Percentiles rank a stretch among this genome's conserved stretches.
Evolutionary conservation across 164 flowering plant species (phyloP).

Genomic region (Amborella trichopoda): DNA sequence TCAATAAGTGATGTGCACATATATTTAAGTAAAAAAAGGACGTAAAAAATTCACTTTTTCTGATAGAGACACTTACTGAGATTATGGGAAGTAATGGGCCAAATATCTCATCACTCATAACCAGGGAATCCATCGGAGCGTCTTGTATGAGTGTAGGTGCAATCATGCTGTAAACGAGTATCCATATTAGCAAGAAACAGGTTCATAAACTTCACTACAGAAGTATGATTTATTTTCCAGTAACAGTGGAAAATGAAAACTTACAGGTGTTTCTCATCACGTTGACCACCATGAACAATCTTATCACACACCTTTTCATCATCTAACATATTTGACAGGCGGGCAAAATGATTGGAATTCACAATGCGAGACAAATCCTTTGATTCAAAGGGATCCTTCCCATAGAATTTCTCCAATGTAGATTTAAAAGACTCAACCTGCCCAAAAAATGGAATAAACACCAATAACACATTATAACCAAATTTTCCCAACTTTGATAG

Average conservation of each 20-base stretch:
- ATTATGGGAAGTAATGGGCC: slow-evolving; percentile 92
- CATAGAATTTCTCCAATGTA: slow-evolving; percentile 53
- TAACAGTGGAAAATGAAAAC: slow-evolving; percentile 10
- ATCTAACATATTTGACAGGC: slow-evolving; percentile 58
- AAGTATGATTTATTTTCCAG: neutral
- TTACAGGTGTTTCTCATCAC: slow-evolving; percentile 46
- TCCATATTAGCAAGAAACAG: neutral
- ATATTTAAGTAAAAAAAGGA: no score
- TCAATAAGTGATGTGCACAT: no score
- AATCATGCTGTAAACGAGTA: slow-evolving; percentile 40
- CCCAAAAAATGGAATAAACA: neutral
- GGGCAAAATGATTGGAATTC: slow-evolving; percentile 55
- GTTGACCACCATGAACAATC: slow-evolving; percentile 70
- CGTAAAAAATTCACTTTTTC: no score
- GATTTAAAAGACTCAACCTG: slow-evolving; percentile 55
- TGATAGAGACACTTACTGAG: slow-evolving; percentile 40
- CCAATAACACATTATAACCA: neutral
- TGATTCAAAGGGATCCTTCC: slow-evolving; percentile 59
- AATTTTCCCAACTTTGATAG: no score
- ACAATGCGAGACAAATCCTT: slow-evolving; percentile 74
- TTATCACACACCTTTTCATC: slow-evolving; percentile 67
- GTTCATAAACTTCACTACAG: no score
- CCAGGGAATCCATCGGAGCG: slow-evolving; percentile 68
- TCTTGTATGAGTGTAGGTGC: slow-evolving; percentile 82
- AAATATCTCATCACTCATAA: slow-evolving; percentile 92